Evolutionary conservation across 768 basidiomycete genomes (phyloP), one percentile per base, ranked within the genome.

Genomic region (Gymnopilus junonius): DNA sequence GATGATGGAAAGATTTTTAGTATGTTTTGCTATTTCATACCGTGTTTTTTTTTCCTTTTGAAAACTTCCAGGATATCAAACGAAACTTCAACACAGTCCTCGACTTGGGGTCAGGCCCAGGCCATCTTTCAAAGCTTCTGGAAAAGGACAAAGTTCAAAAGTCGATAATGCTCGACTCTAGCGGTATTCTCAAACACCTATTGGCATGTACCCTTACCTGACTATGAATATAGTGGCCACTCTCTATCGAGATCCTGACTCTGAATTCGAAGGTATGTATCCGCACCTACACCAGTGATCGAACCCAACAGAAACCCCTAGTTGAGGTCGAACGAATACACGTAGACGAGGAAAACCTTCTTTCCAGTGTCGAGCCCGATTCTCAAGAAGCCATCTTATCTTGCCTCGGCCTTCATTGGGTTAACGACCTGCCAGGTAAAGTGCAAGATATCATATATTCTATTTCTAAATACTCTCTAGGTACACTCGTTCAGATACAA

Each of bases 391-490:
- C 93, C 17, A 86, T 98, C 48, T 88, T 97, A 25, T 96, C 94
- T 12, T 96, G 94, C 72, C 83, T 97, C 3, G 91, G 89, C 68
- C 82, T 99, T 43, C 97, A 99, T 65, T 99, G 97, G 97, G 87
- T 97, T 12, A 99, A 99, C 69, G 97, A 99, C 77, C 84, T 99
- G 6, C 97, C 95, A 64, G 95, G 96, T 93, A 32, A 27, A 82
- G 53, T 40, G 21, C n/a, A 15, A 45, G 29, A 4, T 21, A 17
- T 15, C 32, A 12, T 35, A 31, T 58, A 37, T 14, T n/a, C 46
- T 15, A 46, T 6, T 20, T 45, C 31, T 39, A 39, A 25, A 58
- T 37, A 15, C 7, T 11, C 55, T 42, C 58, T 61, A 96, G 95
- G 94, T 7, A 81, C 89, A 0, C 81, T 99, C 11, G 83, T 94